Conservation (phyloP, 805 yeast species). For the Priceomyces carsonii region DNA sequence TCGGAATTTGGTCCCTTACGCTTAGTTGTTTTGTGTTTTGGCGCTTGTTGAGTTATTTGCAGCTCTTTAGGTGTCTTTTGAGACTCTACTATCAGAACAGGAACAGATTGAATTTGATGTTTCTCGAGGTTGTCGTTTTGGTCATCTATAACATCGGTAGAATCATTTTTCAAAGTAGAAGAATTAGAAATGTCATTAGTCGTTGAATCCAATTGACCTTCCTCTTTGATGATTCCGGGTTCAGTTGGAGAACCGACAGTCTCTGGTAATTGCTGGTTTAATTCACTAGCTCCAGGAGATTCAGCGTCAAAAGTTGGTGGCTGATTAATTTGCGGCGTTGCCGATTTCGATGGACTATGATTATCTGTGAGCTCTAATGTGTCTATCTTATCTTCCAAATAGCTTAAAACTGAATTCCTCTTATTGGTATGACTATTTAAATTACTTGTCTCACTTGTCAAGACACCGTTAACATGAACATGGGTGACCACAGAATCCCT, state of each 20-base stretch:
- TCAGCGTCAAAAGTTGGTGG: conserved; percentile 27
- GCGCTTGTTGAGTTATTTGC: conserved; percentile 1
- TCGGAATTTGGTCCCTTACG: too few relatives aligned
- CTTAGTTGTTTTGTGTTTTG: background rate
- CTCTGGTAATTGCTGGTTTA: conserved; percentile 2
- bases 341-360: conserved; percentile 22
- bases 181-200: background rate
- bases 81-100: conserved; percentile 8
- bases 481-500: conserved; percentile 44
- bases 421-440: conserved; percentile 27
- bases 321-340: conserved; percentile 33
- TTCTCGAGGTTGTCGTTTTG: too few relatives aligned
- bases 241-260: conserved; percentile 9
- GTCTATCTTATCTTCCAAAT: conserved; percentile 47
- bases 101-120: conserved; percentile 6
- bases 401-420: conserved; percentile 41
- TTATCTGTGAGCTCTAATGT: conserved; percentile 36
- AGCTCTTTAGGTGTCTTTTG: conserved; percentile 1
- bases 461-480: conserved; percentile 45
- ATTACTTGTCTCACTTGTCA: conserved; percentile 21
- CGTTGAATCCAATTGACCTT: background rate
- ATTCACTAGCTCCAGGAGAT: conserved; percentile 1
- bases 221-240: conserved; percentile 9
- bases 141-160: background rate
- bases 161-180: background rate